Base-by-base conservation (phyloP, 495 filamentous ascomycete species). In the Aspergillus coremiiformis region DNA sequence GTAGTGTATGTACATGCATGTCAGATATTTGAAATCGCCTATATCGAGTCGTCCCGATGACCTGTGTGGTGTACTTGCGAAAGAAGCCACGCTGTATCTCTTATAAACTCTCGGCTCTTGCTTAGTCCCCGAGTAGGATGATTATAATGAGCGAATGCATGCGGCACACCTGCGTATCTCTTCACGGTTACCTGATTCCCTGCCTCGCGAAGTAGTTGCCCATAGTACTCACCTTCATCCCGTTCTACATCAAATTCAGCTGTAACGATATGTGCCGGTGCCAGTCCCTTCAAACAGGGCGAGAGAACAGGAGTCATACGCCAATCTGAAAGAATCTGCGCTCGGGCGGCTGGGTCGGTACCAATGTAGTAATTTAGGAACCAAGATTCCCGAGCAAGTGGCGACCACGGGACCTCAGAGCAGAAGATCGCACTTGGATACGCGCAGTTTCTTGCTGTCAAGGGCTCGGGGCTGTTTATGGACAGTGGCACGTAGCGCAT, bases 141-240 rank as follows among this genome's bases (percentile, higher is more conserved):
- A 24, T 60, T 62, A 37, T 55, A 60, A 26, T 67, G 62, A 10
- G 53, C 59, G 39, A 67, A 67, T 4, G 62, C 56, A 55, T 67
- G 64, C 1, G 64, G 62, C 22, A 65, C 48, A 1, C 62, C 64
- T 0, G 44, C 10, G 23, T 62, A 65, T 33, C 60, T 49, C 51
- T 63, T 61, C 51, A 60, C 55, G 20, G 53, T 59, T 37, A 67
- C 64, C 12, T 53, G 23, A 21, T 56, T 63, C 12, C 62, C 64
- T 15, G 51, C 62, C 7, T 49, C 48, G 11, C 42, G 14, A 20
- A 67, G 21, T 10, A 57, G 47, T 7, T 32, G 32, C 17, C 47
- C 64, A 46, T 66, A 66, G n/a, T 51, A 55, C 24, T 65, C 64
- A 3, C 54, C 62, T 55, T 66, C 62, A 44, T 65, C 61, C 0